Evolutionary conservation across 208 protist species (phyloP).

Genomic region (Leptomonas pyrrhocoris): DNA sequence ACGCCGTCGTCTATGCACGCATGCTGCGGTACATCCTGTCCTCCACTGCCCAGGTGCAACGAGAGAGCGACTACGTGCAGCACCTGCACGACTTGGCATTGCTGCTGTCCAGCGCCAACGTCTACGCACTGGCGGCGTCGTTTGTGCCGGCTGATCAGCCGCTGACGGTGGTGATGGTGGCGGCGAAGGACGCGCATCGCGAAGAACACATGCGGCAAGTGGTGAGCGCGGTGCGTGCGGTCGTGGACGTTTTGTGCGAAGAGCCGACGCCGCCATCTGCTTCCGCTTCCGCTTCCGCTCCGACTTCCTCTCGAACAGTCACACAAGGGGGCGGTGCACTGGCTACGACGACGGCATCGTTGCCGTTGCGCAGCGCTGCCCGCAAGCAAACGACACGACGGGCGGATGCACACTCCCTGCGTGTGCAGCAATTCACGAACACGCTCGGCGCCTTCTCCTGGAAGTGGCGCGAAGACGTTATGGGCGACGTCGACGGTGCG

Average conservation of each 20-base stretch:
- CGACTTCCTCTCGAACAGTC: background rate
- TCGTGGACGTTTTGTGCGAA: constrained; percentile 40
- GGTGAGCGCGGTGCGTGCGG: constrained; percentile 36
- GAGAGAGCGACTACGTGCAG: constrained; percentile 14
- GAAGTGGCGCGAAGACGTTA: constrained; percentile 25
- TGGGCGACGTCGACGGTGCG: constrained; percentile 31
- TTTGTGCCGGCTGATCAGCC: constrained; percentile 47
- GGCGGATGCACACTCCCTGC: background rate
- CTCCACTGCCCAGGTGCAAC: constrained; percentile 18
- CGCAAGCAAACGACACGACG: background rate
- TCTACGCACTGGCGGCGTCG: constrained; percentile 57
- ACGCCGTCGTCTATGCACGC: constrained; percentile 45
- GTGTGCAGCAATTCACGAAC: background rate
- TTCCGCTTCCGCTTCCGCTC: background rate
- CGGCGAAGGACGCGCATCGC: constrained; percentile 38
- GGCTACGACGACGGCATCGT: background rate
- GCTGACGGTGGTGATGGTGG: constrained; percentile 54
- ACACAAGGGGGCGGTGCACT: background rate
- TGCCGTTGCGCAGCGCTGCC: background rate
- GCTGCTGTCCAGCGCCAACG: constrained; percentile 47
- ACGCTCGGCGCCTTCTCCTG: constrained; percentile 8
- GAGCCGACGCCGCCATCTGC: constrained; percentile 4
- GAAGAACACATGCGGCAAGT: constrained; percentile 21
- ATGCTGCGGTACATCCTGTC: constrained; percentile 44
- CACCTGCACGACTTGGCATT: constrained; percentile 40